These are phyloP conservation scores for Isabelozyma heimii DNA, from an alignment of 805 yeast species.

Conservation along the genomic window DNA sequence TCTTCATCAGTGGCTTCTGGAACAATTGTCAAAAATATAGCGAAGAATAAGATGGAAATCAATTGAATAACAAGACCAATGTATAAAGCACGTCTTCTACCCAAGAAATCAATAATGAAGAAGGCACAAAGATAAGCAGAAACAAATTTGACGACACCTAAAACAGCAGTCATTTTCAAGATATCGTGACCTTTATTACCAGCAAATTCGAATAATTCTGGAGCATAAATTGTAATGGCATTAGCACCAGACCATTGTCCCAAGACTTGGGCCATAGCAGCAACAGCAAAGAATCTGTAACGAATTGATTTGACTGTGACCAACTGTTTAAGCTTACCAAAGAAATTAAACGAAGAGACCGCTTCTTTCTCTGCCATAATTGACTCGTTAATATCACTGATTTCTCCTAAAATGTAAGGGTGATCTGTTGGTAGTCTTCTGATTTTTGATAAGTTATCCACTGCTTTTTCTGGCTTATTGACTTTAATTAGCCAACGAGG, in stretches of 20 bases:
- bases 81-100: conserved; percentile 47
- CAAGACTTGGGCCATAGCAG: conserved; percentile 41
- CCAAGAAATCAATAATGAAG: conserved; percentile 50
- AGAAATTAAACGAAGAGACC: conserved; percentile 12
- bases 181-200: conserved; percentile 41
- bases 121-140: conserved; percentile 49
- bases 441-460: conserved; percentile 34
- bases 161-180: conserved; percentile 45
- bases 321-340: conserved; percentile 26
- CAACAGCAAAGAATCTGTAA: conserved; percentile 42
- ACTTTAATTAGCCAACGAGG: conserved; percentile 51
- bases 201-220: conserved; percentile 45
- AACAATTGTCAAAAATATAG: conserved; percentile 43
- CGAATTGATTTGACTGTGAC: conserved; percentile 31
- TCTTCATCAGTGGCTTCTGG: conserved; percentile 37
- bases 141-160: conserved; percentile 49
- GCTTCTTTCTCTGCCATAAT: conserved; percentile 24
- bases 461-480: conserved; percentile 36
- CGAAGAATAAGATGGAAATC: conserved; percentile 42
- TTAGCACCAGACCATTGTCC: conserved; percentile 58
- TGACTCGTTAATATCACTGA: conserved; percentile 48
- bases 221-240: conserved; percentile 53
- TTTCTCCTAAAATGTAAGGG: conserved; percentile 46
- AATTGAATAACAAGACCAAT: conserved; percentile 45
- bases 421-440: conserved; percentile 45